Percentiles rank a stretch among this genome's conserved stretches.
Evolutionary conservation across 345 rosid genomes (phyloP).

Genomic region (Bretschneidera sinensis): DNA sequence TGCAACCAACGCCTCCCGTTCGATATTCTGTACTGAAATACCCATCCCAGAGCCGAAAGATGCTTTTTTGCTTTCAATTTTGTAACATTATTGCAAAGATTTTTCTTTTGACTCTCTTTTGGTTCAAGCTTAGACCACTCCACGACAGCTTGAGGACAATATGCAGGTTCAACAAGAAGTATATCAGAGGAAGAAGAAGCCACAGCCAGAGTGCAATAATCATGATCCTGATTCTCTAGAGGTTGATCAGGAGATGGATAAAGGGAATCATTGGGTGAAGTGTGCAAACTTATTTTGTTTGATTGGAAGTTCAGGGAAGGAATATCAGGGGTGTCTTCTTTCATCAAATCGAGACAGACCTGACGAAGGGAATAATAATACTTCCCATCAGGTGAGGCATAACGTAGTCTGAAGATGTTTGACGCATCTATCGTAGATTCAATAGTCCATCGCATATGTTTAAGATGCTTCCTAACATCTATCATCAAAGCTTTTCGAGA

Average conservation of each 20-base stretch:
- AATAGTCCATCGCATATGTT: slow-evolving; percentile 50
- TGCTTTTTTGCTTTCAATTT: slow-evolving; percentile 39
- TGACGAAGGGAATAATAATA: slow-evolving; percentile 46
- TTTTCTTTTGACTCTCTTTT: slow-evolving; percentile 5
- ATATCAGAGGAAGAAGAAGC: slow-evolving; percentile 9
- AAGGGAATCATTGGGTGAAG: neutral
- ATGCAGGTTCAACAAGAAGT: slow-evolving; percentile 23
- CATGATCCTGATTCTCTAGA: slow-evolving; percentile 2
- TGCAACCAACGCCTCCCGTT: slow-evolving; percentile 21
- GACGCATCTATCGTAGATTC: slow-evolving; percentile 25
- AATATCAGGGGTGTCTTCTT: slow-evolving; percentile 8
- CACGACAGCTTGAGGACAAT: slow-evolving; percentile 43
- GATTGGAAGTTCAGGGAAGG: neutral
- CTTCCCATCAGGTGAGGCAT: slow-evolving; percentile 54
- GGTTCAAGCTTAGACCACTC: slow-evolving; percentile 27
- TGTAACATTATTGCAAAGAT: slow-evolving; percentile 8
- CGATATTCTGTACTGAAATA: slow-evolving; percentile 2
- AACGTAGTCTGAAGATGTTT: slow-evolving; percentile 33
- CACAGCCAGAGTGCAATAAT: slow-evolving; percentile 8
- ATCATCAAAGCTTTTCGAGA: neutral
- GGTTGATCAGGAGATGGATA: neutral
- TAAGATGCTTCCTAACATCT: slow-evolving; percentile 51
- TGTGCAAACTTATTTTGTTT: neutral
- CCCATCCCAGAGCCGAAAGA: slow-evolving; percentile 51
- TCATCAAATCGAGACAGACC: slow-evolving; percentile 36